phyloP scores from a whole-genome alignment of 1,284 basidiomycete genomes.

The Athelia psychrophila region DNA sequence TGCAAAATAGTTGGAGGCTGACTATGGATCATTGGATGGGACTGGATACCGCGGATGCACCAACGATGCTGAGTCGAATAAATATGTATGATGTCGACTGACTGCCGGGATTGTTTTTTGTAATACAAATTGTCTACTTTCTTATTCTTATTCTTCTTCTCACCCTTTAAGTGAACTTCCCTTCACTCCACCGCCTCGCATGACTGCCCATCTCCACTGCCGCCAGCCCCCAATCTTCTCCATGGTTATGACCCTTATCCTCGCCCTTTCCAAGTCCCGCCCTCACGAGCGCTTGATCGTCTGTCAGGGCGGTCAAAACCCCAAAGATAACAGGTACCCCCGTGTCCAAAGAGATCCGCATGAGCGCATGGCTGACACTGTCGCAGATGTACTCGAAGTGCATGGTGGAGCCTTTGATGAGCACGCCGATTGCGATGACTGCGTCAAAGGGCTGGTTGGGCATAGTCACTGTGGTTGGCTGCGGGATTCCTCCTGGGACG shows the following conservation, averaged over 20 bases:
- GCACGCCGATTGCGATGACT: constrained; percentile 93
- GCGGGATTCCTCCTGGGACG: constrained; percentile 27
- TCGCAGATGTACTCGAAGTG: constrained; percentile 99
- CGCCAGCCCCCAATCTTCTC: constrained; percentile 94
- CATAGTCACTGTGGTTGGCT: constrained; percentile 27
- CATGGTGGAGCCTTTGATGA: constrained; percentile 98
- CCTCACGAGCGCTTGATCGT: constrained; percentile 92
- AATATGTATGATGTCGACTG: too few relatives aligned
- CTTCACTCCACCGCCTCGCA: constrained; percentile 71
- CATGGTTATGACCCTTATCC: constrained; percentile 86
- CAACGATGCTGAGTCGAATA: too few relatives aligned
- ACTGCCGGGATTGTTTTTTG: background rate
- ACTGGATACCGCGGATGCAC: too few relatives aligned
- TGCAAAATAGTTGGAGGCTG: background rate
- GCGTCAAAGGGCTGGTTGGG: constrained; percentile 84
- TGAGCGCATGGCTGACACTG: constrained; percentile 87
- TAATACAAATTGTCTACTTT: background rate
- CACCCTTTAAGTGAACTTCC: constrained; percentile 46
- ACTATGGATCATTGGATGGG: too few relatives aligned
- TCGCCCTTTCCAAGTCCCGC: constrained; percentile 76
- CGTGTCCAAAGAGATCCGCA: constrained; percentile 91
- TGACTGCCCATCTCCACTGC: constrained; percentile 91
- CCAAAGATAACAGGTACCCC: constrained; percentile 97
- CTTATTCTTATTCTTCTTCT: background rate
- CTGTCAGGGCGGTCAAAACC: constrained; percentile 89